A percentile compares a stretch with the other conserved stretches of the same genome.
Evolutionary conservation across 2,329 filamentous ascomycete species (phyloP).

Genomic region (Chrysoporthe puriensis): DNA sequence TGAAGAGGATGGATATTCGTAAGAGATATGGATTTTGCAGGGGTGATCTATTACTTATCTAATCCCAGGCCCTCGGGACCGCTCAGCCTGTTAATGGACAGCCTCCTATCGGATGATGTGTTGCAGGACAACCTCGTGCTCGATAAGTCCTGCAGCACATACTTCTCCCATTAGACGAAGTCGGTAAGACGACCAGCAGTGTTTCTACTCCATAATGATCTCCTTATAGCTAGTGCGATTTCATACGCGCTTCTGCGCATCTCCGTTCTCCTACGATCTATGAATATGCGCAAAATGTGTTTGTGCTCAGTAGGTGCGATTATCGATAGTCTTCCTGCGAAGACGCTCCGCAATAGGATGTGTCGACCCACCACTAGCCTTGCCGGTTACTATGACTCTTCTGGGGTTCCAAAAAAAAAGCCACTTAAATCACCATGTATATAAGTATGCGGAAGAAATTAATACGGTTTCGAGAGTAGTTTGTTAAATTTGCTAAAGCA

Average conservation of each 20-base stretch:
- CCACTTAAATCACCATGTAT: not conserved
- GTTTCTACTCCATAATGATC: not conserved
- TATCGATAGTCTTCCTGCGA: not conserved
- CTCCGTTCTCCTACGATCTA: too few species aligned
- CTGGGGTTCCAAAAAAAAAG: not conserved
- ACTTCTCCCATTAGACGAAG: too few species aligned
- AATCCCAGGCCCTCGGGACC: too few species aligned
- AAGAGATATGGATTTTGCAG: too few species aligned
- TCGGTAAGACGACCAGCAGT: not conserved
- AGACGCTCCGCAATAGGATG: not conserved
- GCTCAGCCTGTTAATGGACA: too few species aligned
- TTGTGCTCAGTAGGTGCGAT: too few species aligned
- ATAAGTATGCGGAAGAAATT: not conserved
- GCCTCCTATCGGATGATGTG: too few species aligned
- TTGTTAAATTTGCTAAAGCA: not conserved
- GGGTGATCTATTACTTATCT: too few species aligned
- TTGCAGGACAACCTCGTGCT: too few species aligned
- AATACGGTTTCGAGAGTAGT: not conserved
- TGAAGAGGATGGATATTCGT: too few species aligned
- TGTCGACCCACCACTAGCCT: not conserved
- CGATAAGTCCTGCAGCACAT: too few species aligned
- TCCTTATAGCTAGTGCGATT: not conserved
- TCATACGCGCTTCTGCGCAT: not conserved
- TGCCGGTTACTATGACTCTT: conserved; percentile 7
- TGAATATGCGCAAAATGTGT: not conserved